Evolutionary conservation across 805 yeast genomes (phyloP).

Genomic region (Starmera quercuum): DNA sequence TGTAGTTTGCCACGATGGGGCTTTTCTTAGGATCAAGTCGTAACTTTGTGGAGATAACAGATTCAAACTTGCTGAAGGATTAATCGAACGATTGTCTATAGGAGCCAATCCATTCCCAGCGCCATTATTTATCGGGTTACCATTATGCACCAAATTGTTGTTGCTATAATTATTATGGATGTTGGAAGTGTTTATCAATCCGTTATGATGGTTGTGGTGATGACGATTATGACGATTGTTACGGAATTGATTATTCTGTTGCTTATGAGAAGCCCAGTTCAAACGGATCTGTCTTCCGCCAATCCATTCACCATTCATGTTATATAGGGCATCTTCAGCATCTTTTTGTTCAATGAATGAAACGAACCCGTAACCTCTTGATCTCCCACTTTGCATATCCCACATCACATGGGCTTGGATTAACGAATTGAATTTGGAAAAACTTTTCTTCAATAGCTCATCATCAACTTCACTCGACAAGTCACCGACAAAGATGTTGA

Average conservation of each 20-base stretch:
- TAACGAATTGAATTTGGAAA: constrained; percentile 49
- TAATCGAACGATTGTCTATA: neutral
- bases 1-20: constrained; percentile 80
- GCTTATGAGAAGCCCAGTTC: constrained; percentile 83
- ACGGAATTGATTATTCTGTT: constrained; percentile 23
- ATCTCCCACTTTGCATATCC: constrained; percentile 92
- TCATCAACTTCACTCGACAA: constrained; percentile 77
- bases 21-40: constrained; percentile 65
- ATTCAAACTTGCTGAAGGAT: neutral
- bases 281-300: constrained; percentile 74
- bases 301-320: constrained; percentile 68
- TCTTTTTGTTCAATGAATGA: constrained; percentile 59
- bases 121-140: constrained; percentile 1
- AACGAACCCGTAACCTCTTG: constrained; percentile 89
- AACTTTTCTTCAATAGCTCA: constrained; percentile 53
- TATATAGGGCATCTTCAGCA: constrained; percentile 64
- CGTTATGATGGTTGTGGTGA: constrained; percentile 1
- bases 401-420: constrained; percentile 91
- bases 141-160: constrained; percentile 2
- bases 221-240: constrained; percentile 9
- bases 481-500: constrained; percentile 81
- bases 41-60: constrained; percentile 44
- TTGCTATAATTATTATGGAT: constrained; percentile 1
- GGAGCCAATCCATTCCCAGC: constrained; percentile 1
- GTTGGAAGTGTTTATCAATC: constrained; percentile 12